A percentile compares a stretch with the other conserved stretches of the same genome.
Evolutionary conservation across 352 stramenopile species (phyloP).

Genomic region (Globisporangium carolinianum): DNA sequence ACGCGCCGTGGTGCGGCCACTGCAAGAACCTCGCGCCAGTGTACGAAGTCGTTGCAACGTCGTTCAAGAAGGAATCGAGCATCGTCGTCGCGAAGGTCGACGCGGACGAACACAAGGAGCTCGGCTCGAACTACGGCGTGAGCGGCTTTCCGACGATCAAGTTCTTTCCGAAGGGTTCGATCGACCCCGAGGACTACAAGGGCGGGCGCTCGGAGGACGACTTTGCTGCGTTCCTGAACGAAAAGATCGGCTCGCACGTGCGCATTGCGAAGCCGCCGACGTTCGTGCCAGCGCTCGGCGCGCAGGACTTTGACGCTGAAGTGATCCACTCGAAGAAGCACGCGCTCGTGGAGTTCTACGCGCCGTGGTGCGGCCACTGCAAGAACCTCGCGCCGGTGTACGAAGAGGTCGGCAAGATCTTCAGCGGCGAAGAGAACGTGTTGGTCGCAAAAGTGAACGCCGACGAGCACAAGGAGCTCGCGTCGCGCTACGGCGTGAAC

Average conservation of each 20-base stretch:
- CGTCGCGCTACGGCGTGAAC: conserved; percentile 78
- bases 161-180: conserved; percentile 82
- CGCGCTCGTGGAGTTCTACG: conserved; percentile 60
- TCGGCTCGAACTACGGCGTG: conserved; percentile 81
- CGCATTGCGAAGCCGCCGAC: conserved; percentile 63
- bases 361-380: conserved; percentile 2
- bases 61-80: conserved; percentile 81
- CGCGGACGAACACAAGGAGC: conserved; percentile 76
- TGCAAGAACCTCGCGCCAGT: conserved; percentile 85
- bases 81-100: conserved; percentile 89
- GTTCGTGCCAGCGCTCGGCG: conserved; percentile 52
- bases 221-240: conserved; percentile 71
- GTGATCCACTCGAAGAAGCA: conserved; percentile 83
- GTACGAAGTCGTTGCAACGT: conserved; percentile 82
- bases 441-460: conserved; percentile 83
- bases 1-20: conserved; percentile 93
- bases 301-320: conserved; percentile 68
- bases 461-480: conserved; percentile 49
- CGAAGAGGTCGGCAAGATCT: conserved; percentile 77
- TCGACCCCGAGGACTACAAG: conserved; percentile 78
- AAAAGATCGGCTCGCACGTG: conserved; percentile 66
- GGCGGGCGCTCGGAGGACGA: conserved; percentile 81
- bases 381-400: conserved; percentile 69
- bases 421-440: conserved; percentile 66
- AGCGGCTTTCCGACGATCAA: conserved; percentile 93